A percentile compares a stretch with the other conserved stretches of the same genome.
Conservation (phyloP, 169 alveolate species). For the Plasmodium gallinaceum region DNA sequence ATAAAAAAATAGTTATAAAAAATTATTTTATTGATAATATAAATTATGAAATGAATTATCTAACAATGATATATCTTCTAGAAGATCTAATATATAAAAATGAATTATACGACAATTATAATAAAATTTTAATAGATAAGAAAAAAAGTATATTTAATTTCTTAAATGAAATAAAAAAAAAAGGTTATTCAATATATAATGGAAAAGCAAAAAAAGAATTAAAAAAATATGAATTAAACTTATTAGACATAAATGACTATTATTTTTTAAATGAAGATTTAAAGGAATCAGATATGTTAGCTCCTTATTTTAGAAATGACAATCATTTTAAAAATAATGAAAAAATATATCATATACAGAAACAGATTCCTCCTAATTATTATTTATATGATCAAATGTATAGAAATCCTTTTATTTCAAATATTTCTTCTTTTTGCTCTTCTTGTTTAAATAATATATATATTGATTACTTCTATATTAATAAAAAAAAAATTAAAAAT, state of each 20-base stretch:
- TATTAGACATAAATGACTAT: constrained; percentile 38
- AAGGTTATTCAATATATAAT: constrained; percentile 53
- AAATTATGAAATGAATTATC: constrained; percentile 34
- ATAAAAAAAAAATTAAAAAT: background rate
- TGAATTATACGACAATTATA: constrained; percentile 26
- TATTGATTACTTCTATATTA: background rate
- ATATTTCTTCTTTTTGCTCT: constrained; percentile 48
- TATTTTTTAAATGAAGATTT: constrained; percentile 24
- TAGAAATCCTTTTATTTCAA: constrained; percentile 21
- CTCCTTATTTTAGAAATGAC: background rate
- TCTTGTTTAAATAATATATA: constrained; percentile 41
- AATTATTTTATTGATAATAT: constrained; percentile 14
- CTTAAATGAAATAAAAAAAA: constrained; percentile 25
- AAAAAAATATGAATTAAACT: constrained; percentile 34
- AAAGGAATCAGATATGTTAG: background rate
- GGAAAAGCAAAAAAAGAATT: constrained; percentile 38
- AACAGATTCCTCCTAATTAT: constrained; percentile 20
- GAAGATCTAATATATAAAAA: constrained; percentile 28
- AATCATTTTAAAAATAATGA: background rate
- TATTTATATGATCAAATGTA: constrained; percentile 27
- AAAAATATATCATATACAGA: constrained; percentile 6
- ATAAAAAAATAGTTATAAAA: background rate
- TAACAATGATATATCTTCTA: constrained; percentile 11
- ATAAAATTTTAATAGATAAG: constrained; percentile 11
- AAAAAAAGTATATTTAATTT: constrained; percentile 18